These are phyloP conservation scores for Phoma sp. DNA, from an alignment of 2,329 filamentous ascomycete species.

Conservation along the genomic window DNA sequence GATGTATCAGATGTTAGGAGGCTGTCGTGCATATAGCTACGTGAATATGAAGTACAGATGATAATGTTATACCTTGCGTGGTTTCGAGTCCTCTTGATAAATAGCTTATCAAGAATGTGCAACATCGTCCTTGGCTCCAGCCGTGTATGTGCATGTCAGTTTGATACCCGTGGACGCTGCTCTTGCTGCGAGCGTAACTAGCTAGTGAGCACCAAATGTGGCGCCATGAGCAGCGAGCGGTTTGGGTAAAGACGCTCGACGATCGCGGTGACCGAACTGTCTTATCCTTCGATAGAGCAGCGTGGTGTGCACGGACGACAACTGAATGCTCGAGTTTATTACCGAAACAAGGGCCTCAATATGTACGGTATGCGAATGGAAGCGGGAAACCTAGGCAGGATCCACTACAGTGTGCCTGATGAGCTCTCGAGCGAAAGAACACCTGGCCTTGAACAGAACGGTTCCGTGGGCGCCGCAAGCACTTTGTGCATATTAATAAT, in stretches of 20 bases:
- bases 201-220: neutral
- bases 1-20: too few relatives aligned
- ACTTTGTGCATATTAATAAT: conserved; percentile 35
- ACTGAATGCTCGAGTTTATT: conserved; percentile 1
- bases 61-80: too few relatives aligned
- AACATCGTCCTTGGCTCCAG: too few relatives aligned
- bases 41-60: too few relatives aligned
- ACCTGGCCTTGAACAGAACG: conserved; percentile 34
- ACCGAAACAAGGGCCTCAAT: conserved; percentile 12
- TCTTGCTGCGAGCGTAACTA: too few relatives aligned
- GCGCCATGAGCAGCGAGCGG: neutral
- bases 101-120: too few relatives aligned
- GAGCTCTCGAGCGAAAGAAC: conserved; percentile 22
- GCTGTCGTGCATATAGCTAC: too few relatives aligned
- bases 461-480: conserved; percentile 4
- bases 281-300: neutral
- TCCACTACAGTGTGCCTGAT: neutral
- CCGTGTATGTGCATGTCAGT: too few relatives aligned
- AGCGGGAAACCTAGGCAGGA: neutral
- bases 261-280: neutral
- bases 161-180: too few relatives aligned
- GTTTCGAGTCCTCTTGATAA: too few relatives aligned
- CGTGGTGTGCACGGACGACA: neutral
- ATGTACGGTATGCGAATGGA: conserved; percentile 2
- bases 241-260: neutral